Conservation (phyloP, 129 eudicot species). For the Pittosporum tobira region DNA sequence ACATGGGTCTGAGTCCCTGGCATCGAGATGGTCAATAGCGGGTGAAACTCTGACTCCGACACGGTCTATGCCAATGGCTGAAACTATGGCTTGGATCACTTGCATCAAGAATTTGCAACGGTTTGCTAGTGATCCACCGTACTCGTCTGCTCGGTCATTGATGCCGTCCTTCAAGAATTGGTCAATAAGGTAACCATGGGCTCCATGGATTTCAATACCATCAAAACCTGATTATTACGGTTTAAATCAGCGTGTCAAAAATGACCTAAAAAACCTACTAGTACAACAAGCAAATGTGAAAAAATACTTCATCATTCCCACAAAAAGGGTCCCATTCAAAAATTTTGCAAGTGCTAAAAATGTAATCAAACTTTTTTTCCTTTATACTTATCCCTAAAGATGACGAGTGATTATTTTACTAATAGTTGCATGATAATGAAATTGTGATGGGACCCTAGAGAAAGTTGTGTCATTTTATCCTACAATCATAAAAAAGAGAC, state of each 20-base stretch:
- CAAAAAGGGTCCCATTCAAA: too few species aligned
- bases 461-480: too few species aligned
- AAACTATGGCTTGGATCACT: conserved; percentile 45
- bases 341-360: too few species aligned
- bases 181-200: conserved; percentile 91
- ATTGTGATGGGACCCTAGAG: too few species aligned
- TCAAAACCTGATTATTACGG: conserved; percentile 51
- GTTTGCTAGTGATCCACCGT: conserved; percentile 70
- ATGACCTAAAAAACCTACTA: not conserved
- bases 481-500: too few species aligned
- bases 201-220: conserved; percentile 93
- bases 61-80: conserved; percentile 60
- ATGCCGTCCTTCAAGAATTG: conserved; percentile 86
- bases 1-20: conserved; percentile 81
- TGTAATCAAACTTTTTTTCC: too few species aligned
- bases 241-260: not conserved
- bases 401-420: too few species aligned
- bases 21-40: conserved; percentile 91
- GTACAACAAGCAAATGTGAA: not conserved
- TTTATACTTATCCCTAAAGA: too few species aligned
- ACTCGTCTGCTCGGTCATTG: conserved; percentile 67
- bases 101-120: conserved; percentile 64
- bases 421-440: too few species aligned
- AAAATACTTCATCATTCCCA: too few species aligned
- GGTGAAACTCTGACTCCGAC: conserved; percentile 86